Conservation (phyloP, 75 land plant genomes). For the Chamaecyparis obtusa region DNA sequence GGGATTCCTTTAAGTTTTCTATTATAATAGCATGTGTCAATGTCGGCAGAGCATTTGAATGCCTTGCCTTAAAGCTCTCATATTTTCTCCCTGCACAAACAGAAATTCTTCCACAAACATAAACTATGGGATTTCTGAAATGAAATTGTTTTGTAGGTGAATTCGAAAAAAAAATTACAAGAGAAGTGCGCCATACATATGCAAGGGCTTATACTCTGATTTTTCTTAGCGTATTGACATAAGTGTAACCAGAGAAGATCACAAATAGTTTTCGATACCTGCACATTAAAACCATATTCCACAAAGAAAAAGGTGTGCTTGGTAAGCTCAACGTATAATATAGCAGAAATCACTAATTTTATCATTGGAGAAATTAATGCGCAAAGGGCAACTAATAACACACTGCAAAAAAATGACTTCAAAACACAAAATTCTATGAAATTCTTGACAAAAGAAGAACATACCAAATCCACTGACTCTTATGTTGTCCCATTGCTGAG, state of each 20-base stretch:
- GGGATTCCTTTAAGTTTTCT: neutral
- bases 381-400: neutral
- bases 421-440: neutral
- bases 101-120: neutral
- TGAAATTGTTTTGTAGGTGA: neutral
- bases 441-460: neutral
- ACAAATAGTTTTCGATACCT: constrained; percentile 37
- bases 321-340: neutral
- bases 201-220: constrained; percentile 9
- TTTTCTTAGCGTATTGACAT: constrained; percentile 26
- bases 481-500: constrained; percentile 31
- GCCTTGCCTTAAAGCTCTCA: neutral
- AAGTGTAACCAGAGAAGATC: constrained; percentile 32
- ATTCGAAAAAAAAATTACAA: neutral
- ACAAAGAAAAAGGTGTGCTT: neutral
- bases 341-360: neutral
- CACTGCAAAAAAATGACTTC: neutral
- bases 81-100: neutral
- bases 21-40: neutral
- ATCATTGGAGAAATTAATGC: neutral
- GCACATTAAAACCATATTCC: neutral
- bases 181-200: neutral
- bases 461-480: constrained; percentile 42
- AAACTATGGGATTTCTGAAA: neutral
- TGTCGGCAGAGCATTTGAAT: neutral